Conservation (phyloP, 2,329 filamentous ascomycete genomes). For the Tolypocladium endophyticum region DNA sequence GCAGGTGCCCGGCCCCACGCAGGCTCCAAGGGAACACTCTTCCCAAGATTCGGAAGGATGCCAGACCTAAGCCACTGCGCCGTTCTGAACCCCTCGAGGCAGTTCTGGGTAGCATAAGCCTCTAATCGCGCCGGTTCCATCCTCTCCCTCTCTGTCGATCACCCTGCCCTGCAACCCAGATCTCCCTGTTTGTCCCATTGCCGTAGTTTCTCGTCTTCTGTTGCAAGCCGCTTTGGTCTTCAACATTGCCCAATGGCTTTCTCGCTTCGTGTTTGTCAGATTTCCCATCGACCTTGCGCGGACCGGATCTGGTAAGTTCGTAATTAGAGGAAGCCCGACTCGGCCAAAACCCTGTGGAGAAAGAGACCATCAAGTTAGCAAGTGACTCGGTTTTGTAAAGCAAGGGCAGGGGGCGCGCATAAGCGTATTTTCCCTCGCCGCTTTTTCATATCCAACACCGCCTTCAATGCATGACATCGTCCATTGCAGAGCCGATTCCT, state of each 20-base stretch:
- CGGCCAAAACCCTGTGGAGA: conserved; percentile 42
- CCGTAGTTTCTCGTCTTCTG: neutral
- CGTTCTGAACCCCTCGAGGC: neutral
- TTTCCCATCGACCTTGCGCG: neutral
- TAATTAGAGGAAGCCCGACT: conserved; percentile 48
- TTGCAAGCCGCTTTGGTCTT: neutral
- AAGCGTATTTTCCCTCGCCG: neutral
- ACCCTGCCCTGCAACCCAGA: neutral
- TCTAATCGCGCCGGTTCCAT: neutral
- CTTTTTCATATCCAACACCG: neutral
- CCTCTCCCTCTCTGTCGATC: neutral
- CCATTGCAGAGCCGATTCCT: conserved; percentile 13
- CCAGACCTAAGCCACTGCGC: neutral
- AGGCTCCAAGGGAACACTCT: neutral
- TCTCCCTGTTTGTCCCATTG: neutral
- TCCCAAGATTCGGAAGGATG: neutral
- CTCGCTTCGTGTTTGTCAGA: neutral
- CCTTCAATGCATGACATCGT: conserved; percentile 6
- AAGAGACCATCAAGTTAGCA: conserved; percentile 1
- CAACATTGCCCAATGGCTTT: neutral
- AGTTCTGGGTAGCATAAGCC: neutral
- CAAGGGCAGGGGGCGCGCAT: neutral
- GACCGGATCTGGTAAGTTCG: neutral
- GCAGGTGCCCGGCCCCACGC: neutral
- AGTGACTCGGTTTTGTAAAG: neutral